Conservation (phyloP, 1,284 basidiomycete species). For the Pterulicium gracile region DNA sequence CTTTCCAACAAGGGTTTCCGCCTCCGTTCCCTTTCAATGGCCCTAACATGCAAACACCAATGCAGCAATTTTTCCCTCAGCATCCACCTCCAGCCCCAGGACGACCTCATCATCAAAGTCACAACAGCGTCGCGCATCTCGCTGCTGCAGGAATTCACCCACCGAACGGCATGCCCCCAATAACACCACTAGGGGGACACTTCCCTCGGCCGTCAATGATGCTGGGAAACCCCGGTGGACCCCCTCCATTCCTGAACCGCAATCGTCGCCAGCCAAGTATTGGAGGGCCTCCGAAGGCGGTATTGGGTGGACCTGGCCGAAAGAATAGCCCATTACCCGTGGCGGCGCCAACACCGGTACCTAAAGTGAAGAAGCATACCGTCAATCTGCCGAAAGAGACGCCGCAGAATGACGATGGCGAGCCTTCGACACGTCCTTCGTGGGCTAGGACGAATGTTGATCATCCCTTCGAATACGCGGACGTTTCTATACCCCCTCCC, state of each 20-base stretch:
- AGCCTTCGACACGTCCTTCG: slow-evolving; percentile 30
- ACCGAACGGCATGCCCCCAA: slow-evolving; percentile 36
- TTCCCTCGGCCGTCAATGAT: slow-evolving; percentile 46
- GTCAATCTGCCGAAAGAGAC: slow-evolving; percentile 69
- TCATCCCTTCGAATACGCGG: slow-evolving; percentile 27
- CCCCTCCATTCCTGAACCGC: slow-evolving; percentile 39
- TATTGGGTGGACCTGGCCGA: slow-evolving; percentile 63
- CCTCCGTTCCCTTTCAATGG: slow-evolving; percentile 37
- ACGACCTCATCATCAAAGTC: slow-evolving; percentile 40
- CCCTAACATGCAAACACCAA: slow-evolving; percentile 51
- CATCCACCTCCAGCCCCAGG: slow-evolving; percentile 38
- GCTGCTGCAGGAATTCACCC: slow-evolving; percentile 48
- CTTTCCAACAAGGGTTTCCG: slow-evolving; percentile 46
- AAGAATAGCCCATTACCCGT: slow-evolving; percentile 59
- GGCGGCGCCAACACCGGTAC: slow-evolving; percentile 17
- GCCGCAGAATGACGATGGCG: slow-evolving; percentile 30
- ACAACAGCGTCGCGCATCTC: slow-evolving; percentile 48
- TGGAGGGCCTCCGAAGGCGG: slow-evolving; percentile 75
- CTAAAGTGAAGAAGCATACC: slow-evolving; percentile 10
- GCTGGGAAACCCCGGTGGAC: slow-evolving; percentile 25
- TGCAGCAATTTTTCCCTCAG: slow-evolving; percentile 51
- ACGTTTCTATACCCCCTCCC: slow-evolving; percentile 27
- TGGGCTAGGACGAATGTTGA: slow-evolving; percentile 57
- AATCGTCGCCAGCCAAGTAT: slow-evolving; percentile 56
- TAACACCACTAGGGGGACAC: slow-evolving; percentile 48